phyloP scores from a whole-genome alignment of 2,329 filamentous ascomycete genomes.

The Arthroderma sp. region DNA sequence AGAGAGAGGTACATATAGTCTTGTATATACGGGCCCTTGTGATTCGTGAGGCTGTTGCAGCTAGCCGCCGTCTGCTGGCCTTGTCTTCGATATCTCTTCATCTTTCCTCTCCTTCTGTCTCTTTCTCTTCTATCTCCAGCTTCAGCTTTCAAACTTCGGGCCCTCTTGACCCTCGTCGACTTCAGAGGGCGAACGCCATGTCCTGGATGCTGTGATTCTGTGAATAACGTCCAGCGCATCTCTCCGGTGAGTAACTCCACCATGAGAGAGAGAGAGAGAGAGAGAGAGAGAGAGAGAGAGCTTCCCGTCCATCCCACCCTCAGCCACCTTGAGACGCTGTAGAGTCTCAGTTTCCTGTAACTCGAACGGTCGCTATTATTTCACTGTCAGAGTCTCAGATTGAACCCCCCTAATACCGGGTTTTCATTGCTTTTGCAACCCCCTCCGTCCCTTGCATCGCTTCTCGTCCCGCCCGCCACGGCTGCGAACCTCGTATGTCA shows the following conservation, averaged over 20 bases:
- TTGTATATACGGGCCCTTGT: not conserved
- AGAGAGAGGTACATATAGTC: not conserved
- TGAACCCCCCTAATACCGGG: not conserved
- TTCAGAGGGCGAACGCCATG: not conserved
- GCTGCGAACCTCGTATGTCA: not conserved
- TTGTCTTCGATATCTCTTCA: not conserved
- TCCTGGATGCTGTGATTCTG: not conserved
- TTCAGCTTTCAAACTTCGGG: too few species aligned
- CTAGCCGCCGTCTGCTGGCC: not conserved
- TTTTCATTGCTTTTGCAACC: not conserved
- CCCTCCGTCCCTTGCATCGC: conserved; percentile 1
- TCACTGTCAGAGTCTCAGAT: not conserved
- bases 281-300: too few species aligned
- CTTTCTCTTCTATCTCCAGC: not conserved
- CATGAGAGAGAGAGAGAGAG: too few species aligned
- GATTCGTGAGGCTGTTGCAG: conserved; percentile 4
- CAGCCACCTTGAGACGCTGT: too few species aligned
- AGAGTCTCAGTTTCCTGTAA: too few species aligned
- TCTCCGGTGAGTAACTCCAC: not conserved
- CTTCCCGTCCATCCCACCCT: not conserved
- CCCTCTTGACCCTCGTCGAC: not conserved
- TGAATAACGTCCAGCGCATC: not conserved
- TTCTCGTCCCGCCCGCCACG: not conserved
- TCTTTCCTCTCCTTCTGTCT: not conserved
- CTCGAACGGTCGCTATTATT: not conserved